Conservation (phyloP, 768 basidiomycete genomes). For the Phaeotremella fagi region DNA sequence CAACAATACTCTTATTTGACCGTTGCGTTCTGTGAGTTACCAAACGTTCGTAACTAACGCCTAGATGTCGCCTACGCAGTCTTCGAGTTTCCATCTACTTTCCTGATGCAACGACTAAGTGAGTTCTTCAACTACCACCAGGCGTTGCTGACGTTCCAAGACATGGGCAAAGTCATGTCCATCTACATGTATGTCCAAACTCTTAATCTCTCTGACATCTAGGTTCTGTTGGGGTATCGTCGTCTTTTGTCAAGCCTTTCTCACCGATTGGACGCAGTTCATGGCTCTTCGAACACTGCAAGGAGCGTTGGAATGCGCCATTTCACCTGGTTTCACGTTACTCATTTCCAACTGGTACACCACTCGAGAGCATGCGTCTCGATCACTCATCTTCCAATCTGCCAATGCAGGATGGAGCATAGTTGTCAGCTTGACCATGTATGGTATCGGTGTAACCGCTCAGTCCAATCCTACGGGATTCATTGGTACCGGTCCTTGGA, state of each 20-base stretch:
- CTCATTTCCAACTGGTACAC: slow-evolving; percentile 27
- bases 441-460: slow-evolving; percentile 21
- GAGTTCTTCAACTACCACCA: neutral
- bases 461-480: slow-evolving; percentile 5
- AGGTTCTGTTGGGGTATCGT: slow-evolving; percentile 25
- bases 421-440: slow-evolving; percentile 20
- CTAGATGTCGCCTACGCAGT: slow-evolving; percentile 15
- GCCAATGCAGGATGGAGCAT: slow-evolving; percentile 28
- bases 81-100: slow-evolving; percentile 30
- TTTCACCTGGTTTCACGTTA: slow-evolving; percentile 23
- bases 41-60: too few species aligned
- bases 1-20: slow-evolving; percentile 27
- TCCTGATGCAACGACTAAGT: slow-evolving; percentile 24
- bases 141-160: neutral
- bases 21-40: slow-evolving; percentile 21
- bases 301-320: slow-evolving; percentile 31
- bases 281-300: slow-evolving; percentile 23
- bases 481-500: slow-evolving; percentile 15
- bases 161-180: slow-evolving; percentile 23
- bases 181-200: slow-evolving; percentile 29
- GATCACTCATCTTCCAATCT: slow-evolving; percentile 25
- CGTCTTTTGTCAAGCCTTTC: slow-evolving; percentile 19
- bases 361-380: slow-evolving; percentile 19
- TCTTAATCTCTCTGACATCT: too few species aligned
- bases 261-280: slow-evolving; percentile 15